Evolutionary conservation across 805 yeast species (phyloP), one percentile per base, ranked within the genome.

Genomic region (Saturnispora ahearnii): DNA sequence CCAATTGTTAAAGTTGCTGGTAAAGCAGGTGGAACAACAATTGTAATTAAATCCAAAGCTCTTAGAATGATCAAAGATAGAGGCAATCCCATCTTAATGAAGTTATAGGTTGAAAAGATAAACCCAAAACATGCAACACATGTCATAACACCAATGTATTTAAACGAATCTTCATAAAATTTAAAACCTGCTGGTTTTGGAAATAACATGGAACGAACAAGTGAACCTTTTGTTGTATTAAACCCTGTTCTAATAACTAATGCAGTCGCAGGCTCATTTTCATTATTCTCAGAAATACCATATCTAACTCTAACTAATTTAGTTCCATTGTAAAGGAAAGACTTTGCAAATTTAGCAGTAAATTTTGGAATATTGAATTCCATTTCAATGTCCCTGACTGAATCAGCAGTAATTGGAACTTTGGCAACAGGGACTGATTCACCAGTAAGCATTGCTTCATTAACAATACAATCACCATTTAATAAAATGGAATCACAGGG

Each of bases 1-100:
- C 99, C 99, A 52, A 93, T 91, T 0, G 99, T 89, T 53, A 93
- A 70, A 0, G 99, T 93, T 0, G 99, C 99, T 0, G 99, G 99
- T 42, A 93, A 73, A 0, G 99, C 99, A 1, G 99, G 99, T 1
- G 99, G 99, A 1, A 93, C 96, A 6, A 93, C 99, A 63, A 93
- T 89, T 0, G 99, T 93, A 49, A 93, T 84, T 47, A 93, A 78
- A 68, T 93, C 99, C 49, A 93, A 71, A 0, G 98, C 98, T 57
- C 99, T 77, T 50, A 93, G 70, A 5, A 90, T 73, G 72, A 93
- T 91, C 34, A 84, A 67, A 44, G 73, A 73, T 53, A 76, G 76
- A 4, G 84, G 81, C 36, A 93, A 65, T 0, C 95, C 93, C 53
- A 93, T 67, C 57, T 78, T 72, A 52, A 91, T 75, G 64, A 93